Conservation (phyloP, 768 basidiomycete species). For the Gloeostereum incarnatum region DNA sequence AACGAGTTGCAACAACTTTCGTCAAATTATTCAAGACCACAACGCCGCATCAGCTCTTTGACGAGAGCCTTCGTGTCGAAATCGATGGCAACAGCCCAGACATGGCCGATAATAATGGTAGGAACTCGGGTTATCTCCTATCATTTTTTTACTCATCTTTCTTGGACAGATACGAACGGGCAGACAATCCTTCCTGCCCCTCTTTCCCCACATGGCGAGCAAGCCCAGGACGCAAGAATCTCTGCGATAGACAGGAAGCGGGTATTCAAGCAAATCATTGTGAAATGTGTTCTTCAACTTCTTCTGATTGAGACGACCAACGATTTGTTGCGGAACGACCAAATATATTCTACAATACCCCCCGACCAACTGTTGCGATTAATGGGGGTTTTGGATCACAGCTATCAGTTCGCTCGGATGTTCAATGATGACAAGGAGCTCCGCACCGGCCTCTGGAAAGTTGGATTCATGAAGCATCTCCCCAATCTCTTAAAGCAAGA, state of each 20-base stretch:
- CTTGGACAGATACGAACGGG: constrained; percentile 46
- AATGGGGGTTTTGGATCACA: constrained; percentile 94
- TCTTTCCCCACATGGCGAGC: constrained; percentile 65
- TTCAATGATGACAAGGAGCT: constrained; percentile 99
- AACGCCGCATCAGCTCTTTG: constrained; percentile 94
- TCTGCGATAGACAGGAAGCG: constrained; percentile 66
- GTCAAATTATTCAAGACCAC: constrained; percentile 96
- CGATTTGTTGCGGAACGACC: constrained; percentile 86
- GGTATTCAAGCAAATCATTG: constrained; percentile 97
- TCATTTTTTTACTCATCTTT: background rate
- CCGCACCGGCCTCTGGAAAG: constrained; percentile 97
- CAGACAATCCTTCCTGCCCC: constrained; percentile 80
- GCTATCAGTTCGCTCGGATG: constrained; percentile 92
- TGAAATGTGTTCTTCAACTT: constrained; percentile 97
- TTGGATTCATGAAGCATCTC: constrained; percentile 99
- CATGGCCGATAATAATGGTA: constrained; percentile 32
- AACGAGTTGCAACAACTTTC: constrained; percentile 84
- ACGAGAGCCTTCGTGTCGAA: constrained; percentile 82
- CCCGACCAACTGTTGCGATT: constrained; percentile 87
- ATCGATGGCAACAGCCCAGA: constrained; percentile 55
- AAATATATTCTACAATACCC: constrained; percentile 89
- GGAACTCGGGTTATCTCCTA: background rate
- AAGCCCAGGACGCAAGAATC: constrained; percentile 35
- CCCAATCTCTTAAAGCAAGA: constrained; percentile 98
- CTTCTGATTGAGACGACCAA: constrained; percentile 96